Evolutionary conservation across 805 yeast genomes (phyloP), one percentile per base, ranked within the genome.

Genomic region (Teunomyces atbi): DNA sequence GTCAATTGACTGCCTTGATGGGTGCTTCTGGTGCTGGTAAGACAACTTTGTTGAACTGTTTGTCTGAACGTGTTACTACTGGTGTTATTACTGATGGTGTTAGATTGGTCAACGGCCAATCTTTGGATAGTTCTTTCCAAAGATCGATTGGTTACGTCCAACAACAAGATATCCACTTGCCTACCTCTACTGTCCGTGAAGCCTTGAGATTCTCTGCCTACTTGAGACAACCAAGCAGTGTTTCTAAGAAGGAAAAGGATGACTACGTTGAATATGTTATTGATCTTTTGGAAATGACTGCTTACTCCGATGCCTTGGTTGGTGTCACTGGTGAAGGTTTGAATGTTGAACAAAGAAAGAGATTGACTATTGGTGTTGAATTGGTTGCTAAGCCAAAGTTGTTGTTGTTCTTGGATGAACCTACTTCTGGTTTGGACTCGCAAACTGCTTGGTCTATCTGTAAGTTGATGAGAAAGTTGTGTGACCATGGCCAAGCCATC

Each of bases 1-100:
- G 90, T 52, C 84, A 89, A 37, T 68, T 86, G 59, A 86, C 91
- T 43, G 94, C 92, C 4, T 64, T 82, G 41, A 81, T 82, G 85
- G 78, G 78, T 11, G 71, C 77, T 18, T 68, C 74, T 11, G 77
- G 78, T 35, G 64, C 70, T 36, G 78, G 78, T 43, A 73, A 73
- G 55, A 71, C 77, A 13, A 72, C 77, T 26, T 56, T 73, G 29
- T 55, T 73, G 45, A 74, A 73, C 47, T 54, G 73, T 45, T 70
- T 73, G 45, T 60, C 60, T 6, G 53, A 49, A 37, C 55, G 56
- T 47, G 55, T 49, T 11, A 51, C 54, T 7, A 32, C 47, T 30
- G 63, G 56, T 54, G 51, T 19, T 34, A 57, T 53, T 62, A 71
- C 54, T 12, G 52, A 51, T 12, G 64, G 64, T 34, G 51, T 44